These are phyloP conservation scores for Podospora anserina DNA, from an alignment of 495 filamentous ascomycete genomes.

Conservation along the genomic window DNA sequence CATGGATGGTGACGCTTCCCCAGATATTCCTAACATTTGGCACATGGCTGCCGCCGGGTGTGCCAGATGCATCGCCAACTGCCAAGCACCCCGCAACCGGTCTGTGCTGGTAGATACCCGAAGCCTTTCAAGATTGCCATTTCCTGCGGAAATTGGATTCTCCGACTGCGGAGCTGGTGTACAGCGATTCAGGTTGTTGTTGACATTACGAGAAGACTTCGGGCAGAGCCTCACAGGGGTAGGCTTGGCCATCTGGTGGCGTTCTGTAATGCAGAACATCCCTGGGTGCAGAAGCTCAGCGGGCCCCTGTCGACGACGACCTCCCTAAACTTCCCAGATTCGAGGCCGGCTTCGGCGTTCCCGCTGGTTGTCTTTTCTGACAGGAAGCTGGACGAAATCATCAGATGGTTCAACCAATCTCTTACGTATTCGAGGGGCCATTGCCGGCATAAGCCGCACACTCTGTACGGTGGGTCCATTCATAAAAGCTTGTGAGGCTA, in stretches of 20 bases:
- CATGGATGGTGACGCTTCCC: neutral
- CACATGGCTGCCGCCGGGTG: neutral
- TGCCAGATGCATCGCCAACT: neutral
- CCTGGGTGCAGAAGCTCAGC: neutral
- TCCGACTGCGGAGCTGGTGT: neutral
- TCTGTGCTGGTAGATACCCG: neutral
- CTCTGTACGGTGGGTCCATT: neutral
- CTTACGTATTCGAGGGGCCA: neutral
- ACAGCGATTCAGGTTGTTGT: neutral
- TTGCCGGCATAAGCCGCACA: neutral
- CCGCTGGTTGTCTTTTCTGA: no score
- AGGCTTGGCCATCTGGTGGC: neutral
- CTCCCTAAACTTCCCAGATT: no score
- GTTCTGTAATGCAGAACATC: neutral
- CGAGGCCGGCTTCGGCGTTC: neutral
- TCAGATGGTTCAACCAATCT: neutral
- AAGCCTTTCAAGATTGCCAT: neutral
- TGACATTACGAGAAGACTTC: neutral
- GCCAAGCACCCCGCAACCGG: neutral
- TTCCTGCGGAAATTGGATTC: neutral
- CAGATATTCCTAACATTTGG: neutral
- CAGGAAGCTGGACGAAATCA: neutral
- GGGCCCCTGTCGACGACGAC: neutral
- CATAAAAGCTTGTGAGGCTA: neutral
- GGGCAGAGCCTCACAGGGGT: neutral